phyloP scores from a whole-genome alignment of 2,329 filamentous ascomycete species.

The Immersiporthe knoxdaviesiana region DNA sequence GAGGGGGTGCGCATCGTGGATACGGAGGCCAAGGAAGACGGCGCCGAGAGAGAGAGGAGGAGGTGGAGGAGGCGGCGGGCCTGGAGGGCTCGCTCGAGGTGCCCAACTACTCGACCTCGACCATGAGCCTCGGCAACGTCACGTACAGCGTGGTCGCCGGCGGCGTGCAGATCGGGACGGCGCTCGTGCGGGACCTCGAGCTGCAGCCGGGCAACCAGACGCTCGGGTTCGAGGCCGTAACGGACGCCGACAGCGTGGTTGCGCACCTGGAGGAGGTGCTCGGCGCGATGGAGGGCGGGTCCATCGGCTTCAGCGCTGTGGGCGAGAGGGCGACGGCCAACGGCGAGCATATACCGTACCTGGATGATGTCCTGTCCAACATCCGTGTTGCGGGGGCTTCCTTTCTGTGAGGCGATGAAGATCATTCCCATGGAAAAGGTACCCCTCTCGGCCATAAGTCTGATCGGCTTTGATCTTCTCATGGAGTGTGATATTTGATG shows the following conservation, averaged over 20 bases:
- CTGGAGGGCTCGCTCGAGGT: constrained; percentile 47
- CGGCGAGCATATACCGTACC: constrained; percentile 47
- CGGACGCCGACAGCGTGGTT: constrained; percentile 46
- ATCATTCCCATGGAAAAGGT: not conserved
- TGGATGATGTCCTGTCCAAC: constrained; percentile 48
- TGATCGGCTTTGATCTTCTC: constrained; percentile 1
- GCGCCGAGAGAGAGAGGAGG: too few relatives aligned
- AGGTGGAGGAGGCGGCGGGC: constrained; percentile 47
- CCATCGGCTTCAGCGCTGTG: constrained; percentile 46
- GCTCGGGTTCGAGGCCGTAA: constrained; percentile 43
- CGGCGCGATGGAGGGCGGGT: constrained; percentile 40
- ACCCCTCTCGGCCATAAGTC: not conserved
- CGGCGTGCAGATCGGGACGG: constrained; percentile 44
- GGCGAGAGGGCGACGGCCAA: constrained; percentile 48
- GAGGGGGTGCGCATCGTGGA: constrained; percentile 40
- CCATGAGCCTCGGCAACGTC: constrained; percentile 50
- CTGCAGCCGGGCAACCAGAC: constrained; percentile 50
- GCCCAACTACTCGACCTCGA: constrained; percentile 49
- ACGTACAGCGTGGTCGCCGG: constrained; percentile 47
- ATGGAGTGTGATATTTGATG: not conserved
- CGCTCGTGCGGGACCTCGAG: constrained; percentile 43
- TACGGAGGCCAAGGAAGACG: constrained; percentile 31
- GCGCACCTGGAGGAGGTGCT: constrained; percentile 48
- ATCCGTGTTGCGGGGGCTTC: constrained; percentile 25
- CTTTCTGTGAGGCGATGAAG: not conserved